phyloP scores from a whole-genome alignment of 73 alveolate genomes.

The Symbiodinium natans region DNA sequence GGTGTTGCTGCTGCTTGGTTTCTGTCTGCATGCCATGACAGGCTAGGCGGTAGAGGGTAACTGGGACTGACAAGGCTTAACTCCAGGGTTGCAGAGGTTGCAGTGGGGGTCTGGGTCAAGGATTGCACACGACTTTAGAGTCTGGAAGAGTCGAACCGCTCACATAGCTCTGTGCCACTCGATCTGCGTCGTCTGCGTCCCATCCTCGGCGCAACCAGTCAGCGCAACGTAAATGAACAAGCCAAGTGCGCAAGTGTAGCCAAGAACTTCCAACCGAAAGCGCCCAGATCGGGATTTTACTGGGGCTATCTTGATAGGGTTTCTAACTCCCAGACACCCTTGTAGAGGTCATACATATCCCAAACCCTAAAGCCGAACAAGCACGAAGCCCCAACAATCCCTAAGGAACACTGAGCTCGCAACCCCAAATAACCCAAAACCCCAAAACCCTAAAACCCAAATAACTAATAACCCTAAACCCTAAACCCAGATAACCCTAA shows the following conservation, averaged over 20 bases:
- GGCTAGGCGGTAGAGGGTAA: no score
- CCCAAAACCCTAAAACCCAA: not conserved
- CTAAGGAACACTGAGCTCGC: no score
- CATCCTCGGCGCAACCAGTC: slow-evolving; percentile 28
- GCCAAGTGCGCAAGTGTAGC: no score
- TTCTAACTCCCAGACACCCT: not conserved
- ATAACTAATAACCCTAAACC: not conserved
- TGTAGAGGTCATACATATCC: not conserved
- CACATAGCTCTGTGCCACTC: slow-evolving; percentile 80
- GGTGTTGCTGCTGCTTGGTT: no score
- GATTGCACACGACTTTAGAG: not conserved
- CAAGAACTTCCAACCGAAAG: no score
- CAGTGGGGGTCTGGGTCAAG: not conserved
- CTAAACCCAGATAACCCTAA: no score
- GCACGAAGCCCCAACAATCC: not conserved
- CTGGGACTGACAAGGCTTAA: no score
- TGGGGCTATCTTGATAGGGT: no score
- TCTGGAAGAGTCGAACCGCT: not conserved
- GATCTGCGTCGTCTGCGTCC: slow-evolving; percentile 40
- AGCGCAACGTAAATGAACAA: not conserved
- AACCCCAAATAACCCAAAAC: not conserved
- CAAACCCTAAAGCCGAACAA: not conserved
- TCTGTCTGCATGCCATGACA: no score
- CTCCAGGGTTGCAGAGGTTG: not conserved
- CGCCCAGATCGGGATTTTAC: no score